phyloP scores from a whole-genome alignment of 345 rosid species.

The Syzygium aqueum region DNA sequence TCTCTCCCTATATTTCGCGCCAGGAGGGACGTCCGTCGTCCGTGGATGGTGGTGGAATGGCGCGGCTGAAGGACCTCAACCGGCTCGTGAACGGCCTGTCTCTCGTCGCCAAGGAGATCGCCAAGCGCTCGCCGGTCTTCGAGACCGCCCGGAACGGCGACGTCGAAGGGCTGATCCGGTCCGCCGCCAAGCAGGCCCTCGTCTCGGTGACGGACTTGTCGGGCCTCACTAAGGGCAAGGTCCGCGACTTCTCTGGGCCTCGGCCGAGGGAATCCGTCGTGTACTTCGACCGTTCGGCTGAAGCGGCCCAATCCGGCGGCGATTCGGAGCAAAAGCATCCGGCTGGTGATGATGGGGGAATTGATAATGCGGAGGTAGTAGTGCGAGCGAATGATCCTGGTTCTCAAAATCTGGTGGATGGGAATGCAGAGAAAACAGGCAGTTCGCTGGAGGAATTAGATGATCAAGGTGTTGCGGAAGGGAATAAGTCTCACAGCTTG shows the following conservation, averaged over 20 bases:
- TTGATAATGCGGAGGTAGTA: not conserved
- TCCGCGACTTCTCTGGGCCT: conserved; percentile 38
- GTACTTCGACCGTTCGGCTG: conserved; percentile 20
- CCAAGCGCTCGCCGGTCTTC: conserved; percentile 38
- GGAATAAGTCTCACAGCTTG: conserved; percentile 9
- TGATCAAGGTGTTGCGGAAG: not conserved
- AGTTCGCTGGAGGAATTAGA: not conserved
- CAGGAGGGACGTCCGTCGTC: not conserved
- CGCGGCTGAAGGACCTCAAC: conserved; percentile 32
- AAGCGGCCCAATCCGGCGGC: not conserved
- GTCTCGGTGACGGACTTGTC: conserved; percentile 70
- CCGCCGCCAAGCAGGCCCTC: conserved; percentile 51
- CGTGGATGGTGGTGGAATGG: not conserved
- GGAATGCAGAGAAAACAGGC: not conserved
- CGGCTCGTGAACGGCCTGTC: conserved; percentile 64
- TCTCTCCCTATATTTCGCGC: not conserved
- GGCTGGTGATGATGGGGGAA: not conserved
- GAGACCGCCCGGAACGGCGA: conserved; percentile 38
- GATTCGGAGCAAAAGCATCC: not conserved
- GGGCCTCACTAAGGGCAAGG: conserved; percentile 73
- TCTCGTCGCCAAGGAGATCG: conserved; percentile 68
- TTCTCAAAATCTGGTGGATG: conserved; percentile 3
- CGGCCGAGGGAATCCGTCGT: conserved; percentile 52
- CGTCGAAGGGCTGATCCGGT: conserved; percentile 41
- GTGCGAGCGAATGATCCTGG: not conserved